phyloP scores from a whole-genome alignment of 1,139 yeast species.

The Taphrina pruni region DNA sequence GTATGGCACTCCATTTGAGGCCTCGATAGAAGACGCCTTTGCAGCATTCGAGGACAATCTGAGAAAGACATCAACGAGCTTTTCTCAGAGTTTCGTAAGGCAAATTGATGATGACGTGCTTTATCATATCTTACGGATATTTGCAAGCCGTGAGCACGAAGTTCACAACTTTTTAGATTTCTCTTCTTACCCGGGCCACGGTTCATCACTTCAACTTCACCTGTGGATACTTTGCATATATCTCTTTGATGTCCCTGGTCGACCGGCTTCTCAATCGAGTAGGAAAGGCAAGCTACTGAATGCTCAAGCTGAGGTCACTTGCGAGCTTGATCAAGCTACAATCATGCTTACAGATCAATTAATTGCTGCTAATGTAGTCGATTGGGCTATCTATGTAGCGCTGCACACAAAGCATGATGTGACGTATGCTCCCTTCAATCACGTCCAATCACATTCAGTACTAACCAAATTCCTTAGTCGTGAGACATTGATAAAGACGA shows the following conservation, averaged over 20 bases:
- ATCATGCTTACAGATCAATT: conserved; percentile 56
- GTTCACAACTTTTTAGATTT: not conserved
- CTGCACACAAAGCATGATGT: conserved; percentile 61
- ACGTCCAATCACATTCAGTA: conserved; percentile 46
- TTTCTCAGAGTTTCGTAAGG: not conserved
- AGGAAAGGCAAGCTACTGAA: not conserved
- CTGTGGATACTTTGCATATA: conserved; percentile 8
- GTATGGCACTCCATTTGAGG: conserved; percentile 57
- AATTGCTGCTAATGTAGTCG: conserved; percentile 56
- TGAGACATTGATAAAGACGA: conserved; percentile 3
- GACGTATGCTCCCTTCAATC: conserved; percentile 55
- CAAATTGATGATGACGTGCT: not conserved
- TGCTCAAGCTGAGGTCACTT: not conserved
- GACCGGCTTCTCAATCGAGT: not conserved
- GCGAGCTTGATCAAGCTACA: conserved; percentile 45
- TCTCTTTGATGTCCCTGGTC: conserved; percentile 42
- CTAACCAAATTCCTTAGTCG: conserved; percentile 10
- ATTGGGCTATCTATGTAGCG: conserved; percentile 67
- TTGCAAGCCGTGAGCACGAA: not conserved
- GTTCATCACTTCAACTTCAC: not conserved
- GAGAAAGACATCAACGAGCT: not conserved
- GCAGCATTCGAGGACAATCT: conserved; percentile 47
- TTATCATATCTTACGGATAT: not conserved
- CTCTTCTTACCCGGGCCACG: not conserved
- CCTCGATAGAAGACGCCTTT: conserved; percentile 54